These are phyloP conservation scores for Tolypocladium pustulatum DNA, from an alignment of 2,329 filamentous ascomycete species.

Conservation along the genomic window DNA sequence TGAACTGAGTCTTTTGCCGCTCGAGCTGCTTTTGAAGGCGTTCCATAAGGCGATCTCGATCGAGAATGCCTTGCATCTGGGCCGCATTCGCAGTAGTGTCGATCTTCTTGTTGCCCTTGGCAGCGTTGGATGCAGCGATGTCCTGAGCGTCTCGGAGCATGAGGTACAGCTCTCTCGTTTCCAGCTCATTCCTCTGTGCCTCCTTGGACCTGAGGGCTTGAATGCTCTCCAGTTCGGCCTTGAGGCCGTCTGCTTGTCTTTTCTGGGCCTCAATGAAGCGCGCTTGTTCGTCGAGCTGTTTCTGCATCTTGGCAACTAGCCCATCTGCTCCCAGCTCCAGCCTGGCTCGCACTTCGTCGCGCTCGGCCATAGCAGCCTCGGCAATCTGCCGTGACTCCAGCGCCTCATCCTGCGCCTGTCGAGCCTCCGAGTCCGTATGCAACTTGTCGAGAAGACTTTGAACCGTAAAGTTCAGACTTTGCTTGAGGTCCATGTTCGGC, in stretches of 20 bases:
- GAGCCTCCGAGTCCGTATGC: conserved; percentile 90
- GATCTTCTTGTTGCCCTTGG: conserved; percentile 39
- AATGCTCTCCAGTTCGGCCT: conserved; percentile 78
- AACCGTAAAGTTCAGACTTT: conserved; percentile 94
- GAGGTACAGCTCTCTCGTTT: conserved; percentile 91
- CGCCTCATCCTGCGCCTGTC: conserved; percentile 85
- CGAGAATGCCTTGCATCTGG: conserved; percentile 84
- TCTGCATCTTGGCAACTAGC: conserved; percentile 83
- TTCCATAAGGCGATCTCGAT: conserved; percentile 86
- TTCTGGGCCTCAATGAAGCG: conserved; percentile 82
- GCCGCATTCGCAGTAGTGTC: conserved; percentile 58
- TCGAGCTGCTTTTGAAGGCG: conserved; percentile 91
- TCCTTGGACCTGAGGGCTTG: conserved; percentile 83
- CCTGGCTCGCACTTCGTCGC: conserved; percentile 85
- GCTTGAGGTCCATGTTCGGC: conserved; percentile 95
- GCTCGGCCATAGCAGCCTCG: conserved; percentile 89
- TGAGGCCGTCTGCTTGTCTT: conserved; percentile 77
- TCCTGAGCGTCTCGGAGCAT: conserved; percentile 98
- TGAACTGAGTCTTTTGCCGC: conserved; percentile 94
- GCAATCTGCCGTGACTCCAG: conserved; percentile 85
- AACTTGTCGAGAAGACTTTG: conserved; percentile 91
- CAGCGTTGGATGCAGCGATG: conserved; percentile 77
- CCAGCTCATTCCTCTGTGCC: conserved; percentile 86
- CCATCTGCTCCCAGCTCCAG: conserved; percentile 89
- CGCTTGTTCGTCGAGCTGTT: conserved; percentile 85